phyloP scores from a whole-genome alignment of 2,329 filamentous ascomycete genomes.

The Penicillium paneum region DNA sequence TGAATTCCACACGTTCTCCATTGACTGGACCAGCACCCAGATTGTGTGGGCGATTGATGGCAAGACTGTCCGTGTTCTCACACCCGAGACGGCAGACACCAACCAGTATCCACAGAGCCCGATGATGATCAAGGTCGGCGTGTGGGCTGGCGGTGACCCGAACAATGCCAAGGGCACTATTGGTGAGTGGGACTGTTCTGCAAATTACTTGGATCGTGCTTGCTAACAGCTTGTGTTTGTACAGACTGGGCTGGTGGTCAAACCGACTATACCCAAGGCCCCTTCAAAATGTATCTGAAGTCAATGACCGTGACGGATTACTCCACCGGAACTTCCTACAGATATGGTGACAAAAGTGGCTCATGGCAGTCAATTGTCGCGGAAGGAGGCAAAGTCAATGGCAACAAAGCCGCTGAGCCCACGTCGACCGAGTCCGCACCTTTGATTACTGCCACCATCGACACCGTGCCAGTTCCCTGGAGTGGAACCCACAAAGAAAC shows the following conservation, averaged over 20 bases:
- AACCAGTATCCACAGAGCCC: slow-evolving; percentile 88
- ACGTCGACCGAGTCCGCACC: slow-evolving; percentile 52
- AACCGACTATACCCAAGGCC: slow-evolving; percentile 78
- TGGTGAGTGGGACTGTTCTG: slow-evolving; percentile 35
- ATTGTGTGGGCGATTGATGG: slow-evolving; percentile 86
- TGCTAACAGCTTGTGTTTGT: not conserved
- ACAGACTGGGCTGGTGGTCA: slow-evolving; percentile 76
- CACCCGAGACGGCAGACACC: slow-evolving; percentile 62
- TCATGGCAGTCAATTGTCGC: slow-evolving; percentile 78
- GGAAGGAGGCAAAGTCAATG: slow-evolving; percentile 73
- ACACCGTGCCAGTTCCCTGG: slow-evolving; percentile 65
- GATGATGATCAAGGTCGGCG: slow-evolving; percentile 88
- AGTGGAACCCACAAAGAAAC: slow-evolving; percentile 48
- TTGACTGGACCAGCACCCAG: slow-evolving; percentile 85
- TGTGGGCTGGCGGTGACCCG: slow-evolving; percentile 88
- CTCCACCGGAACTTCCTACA: slow-evolving; percentile 83
- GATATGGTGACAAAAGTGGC: slow-evolving; percentile 74
- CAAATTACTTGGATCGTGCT: not conserved
- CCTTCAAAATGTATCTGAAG: slow-evolving; percentile 81
- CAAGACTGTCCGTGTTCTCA: slow-evolving; percentile 71
- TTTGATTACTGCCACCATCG: slow-evolving; percentile 60
- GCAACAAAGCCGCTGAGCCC: slow-evolving; percentile 49
- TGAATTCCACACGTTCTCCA: slow-evolving; percentile 76
- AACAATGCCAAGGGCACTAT: slow-evolving; percentile 78
- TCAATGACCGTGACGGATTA: slow-evolving; percentile 80